Evolutionary conservation across 176 grass and related monocot species (phyloP), one percentile per base, ranked within the genome.

Genomic region (Musa schizocarpa): DNA sequence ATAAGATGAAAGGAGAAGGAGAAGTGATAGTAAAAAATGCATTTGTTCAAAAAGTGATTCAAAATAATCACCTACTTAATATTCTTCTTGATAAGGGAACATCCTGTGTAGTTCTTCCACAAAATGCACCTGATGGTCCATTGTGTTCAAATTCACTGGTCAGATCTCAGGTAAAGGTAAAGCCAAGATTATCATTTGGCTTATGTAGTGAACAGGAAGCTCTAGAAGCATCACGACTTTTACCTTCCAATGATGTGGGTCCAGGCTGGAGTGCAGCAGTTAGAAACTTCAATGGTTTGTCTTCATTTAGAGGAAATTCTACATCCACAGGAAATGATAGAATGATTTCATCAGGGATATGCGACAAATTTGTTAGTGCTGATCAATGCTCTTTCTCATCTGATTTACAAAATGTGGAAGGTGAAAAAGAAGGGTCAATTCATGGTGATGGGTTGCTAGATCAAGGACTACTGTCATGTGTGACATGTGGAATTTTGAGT

Each of bases 401-500:
- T 51, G 79, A 85, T 75, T 85, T 78, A 69, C 77, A 91, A 82
- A 87, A 68, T 59, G 68, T 71, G 71, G 55, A 77, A 59, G 67
- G 52, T 82, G 80, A 76, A 82, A 87, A 74, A 67, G 75, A 77
- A 65, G 78, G 11, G 76, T 54, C 76, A 68, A 66, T 82, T 66
- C 77, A 64, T 74, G 78, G 70, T 74, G 72, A 78, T 19, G 88
- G 90, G 29, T 70, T 99, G 24, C 83, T 99, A 81, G 90, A 99
- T 80, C 90, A 92, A 87, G 95, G 95, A 71, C 69, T 89, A 56
- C 82, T 99, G 74, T 92, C 95, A 51, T 99, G 95, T 52, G 90
- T 99, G 59, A 87, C 90, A 72, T 99, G 95, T 81, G 90, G 95
- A 65, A 94, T 99, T 85, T 82, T 99, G 86, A 99, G 88, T 68